Conservation (phyloP, 768 basidiomycete genomes). For the Porpolomopsis calyptriformis region DNA sequence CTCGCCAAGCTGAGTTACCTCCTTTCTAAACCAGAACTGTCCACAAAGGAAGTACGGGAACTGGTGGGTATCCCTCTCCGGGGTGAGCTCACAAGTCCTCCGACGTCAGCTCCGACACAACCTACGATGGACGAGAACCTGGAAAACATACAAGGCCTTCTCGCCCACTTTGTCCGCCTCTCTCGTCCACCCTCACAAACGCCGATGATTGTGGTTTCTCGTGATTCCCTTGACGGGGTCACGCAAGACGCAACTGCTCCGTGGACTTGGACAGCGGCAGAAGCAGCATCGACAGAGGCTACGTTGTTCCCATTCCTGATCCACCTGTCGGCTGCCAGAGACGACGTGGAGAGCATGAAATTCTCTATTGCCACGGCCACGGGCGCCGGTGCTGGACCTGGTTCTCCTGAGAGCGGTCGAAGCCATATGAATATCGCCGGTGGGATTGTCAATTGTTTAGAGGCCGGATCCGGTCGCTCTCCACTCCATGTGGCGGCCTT, state of each 20-base stretch:
- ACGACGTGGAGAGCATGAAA: constrained; percentile 52
- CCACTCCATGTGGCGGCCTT: constrained; percentile 74
- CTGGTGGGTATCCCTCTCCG: constrained; percentile 73
- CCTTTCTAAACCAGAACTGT: constrained; percentile 74
- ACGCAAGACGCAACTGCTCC: constrained; percentile 44
- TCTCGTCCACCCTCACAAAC: constrained; percentile 29
- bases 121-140: constrained; percentile 39
- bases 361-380: constrained; percentile 43
- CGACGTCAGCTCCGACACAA: constrained; percentile 33
- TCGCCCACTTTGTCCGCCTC: constrained; percentile 61
- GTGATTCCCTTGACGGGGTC: constrained; percentile 29
- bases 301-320: constrained; percentile 68
- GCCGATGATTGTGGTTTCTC: constrained; percentile 27
- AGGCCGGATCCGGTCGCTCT: constrained; percentile 58
- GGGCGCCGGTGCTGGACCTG: constrained; percentile 17
- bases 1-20: constrained; percentile 85
- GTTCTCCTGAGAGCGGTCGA: constrained; percentile 18
- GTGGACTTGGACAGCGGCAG: constrained; percentile 72
- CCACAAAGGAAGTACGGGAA: constrained; percentile 53
- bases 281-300: constrained; percentile 58
- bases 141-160: constrained; percentile 51
- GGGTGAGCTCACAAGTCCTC: constrained; percentile 68
- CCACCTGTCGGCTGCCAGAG: constrained; percentile 64
- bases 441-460: constrained; percentile 65
- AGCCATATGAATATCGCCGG: constrained; percentile 39